Base-by-base conservation (phyloP, 768 basidiomycete species). In the Kwoniella dejecticola region DNA sequence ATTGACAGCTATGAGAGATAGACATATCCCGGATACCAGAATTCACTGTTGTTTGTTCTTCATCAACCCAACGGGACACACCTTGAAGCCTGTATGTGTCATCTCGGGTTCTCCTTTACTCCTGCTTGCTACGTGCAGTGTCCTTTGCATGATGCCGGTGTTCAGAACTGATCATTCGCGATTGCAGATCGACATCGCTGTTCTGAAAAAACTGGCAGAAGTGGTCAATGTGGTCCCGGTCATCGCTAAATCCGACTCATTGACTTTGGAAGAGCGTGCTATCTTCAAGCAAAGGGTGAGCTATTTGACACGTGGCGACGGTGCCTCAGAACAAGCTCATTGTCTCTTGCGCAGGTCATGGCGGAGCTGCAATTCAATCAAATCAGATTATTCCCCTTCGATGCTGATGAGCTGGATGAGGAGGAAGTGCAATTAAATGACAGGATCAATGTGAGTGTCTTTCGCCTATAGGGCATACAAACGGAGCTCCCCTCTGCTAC, bases 201-300 rank as follows among this genome's bases (percentile, higher is more conserved):
- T 99, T 67, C 92, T 99, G 88, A 96, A 97, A 84, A 97, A 97
- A 83, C 83, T 99, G 63, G 90, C 89, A 78, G 96, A 98, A 78
- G 95, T 98, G 42, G 96, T 97, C 79, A 99, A 99, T 71, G 95
- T 99, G 53, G 94, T 99, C 7, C 95, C 95, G n/a, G 90, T 99
- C 63, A 97, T 99, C 74, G 95, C 96, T 69, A 99, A 99, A 84
- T 85, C 90, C 29, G 95, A 99, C 80, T 88, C 87, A 66, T 83
- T 99, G 82, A 97, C 94, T 1, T 79, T 90, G 60, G 94, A 96
- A 67, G 95, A 99, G 83, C 83, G 92, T 69, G 89, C 88, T 57
- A 83, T 83, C 45, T 99, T 99, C 85, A 99, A 99, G 85, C 82
- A 85, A 73, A 89, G 91, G 83, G 91, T 91, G 30, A 17, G 83